Base-by-base conservation (phyloP, 2,329 filamentous ascomycete species). In the Fusarium anthophilum region DNA sequence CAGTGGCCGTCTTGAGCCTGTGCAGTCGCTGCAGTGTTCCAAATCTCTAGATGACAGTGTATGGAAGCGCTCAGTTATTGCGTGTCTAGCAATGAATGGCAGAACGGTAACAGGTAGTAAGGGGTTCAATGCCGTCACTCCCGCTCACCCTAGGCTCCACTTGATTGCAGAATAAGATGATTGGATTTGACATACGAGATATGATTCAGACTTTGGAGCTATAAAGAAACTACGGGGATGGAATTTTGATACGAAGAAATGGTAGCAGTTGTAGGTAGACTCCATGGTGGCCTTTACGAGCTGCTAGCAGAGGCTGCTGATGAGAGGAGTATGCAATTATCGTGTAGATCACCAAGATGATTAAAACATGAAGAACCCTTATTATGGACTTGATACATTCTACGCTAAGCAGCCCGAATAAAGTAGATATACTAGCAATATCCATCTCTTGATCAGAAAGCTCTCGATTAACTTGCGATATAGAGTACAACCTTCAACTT, bases 111-210 rank as follows among this genome's bases (percentile, higher is more conserved):
- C 28, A 30, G 20, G 48, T 57, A 60, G 45, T 57, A 60, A 63
- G 67, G 72, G 62, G 43, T 37, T 59, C 24, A 57, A 61, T 70
- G 68, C 54, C 54, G 68, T 69, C 67, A 72, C 71, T 76, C 61
- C 63, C 61, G 44, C 63, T 51, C 32, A 51, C 44, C 39, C 56
- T 69, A 45, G 51, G 32, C 62, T 39, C 73, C 66, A 75, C 75
- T 66, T 55, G 53, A 32, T 54, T 70, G 41, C 45, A 69, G 56
- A 47, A 54, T 56, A 56, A 47, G 38, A 50, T 48, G 53, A 70
- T 53, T 54, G 39, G 47, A 30, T 44, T 56, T 37, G 20, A 14
- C n/a, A 69, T 55, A 70, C 57, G 56, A 66, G 44, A n/a, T 20
- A 12, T 12, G 11, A 18, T 44, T 51, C 28, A 67, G 24, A 47